Conservation (phyloP, 139 green algal genomes). For the Asterochloris erici region DNA sequence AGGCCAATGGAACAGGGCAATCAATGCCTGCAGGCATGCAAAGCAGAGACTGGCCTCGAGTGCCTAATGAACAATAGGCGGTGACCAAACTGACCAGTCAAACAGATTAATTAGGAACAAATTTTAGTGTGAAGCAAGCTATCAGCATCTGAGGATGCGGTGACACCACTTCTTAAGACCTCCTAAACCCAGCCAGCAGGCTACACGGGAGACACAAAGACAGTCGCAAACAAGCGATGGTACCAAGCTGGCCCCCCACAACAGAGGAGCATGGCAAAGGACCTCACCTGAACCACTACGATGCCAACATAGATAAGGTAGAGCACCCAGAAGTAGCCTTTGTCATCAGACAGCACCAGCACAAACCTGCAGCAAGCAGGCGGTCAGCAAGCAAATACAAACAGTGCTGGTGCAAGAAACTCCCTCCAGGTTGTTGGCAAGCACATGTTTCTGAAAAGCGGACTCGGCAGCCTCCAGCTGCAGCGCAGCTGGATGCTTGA, state of each 20-base stretch:
- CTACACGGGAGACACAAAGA: no score
- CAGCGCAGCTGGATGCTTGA: neutral
- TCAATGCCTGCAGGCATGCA: slow-evolving; percentile 2
- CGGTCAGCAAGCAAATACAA: neutral
- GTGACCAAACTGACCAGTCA: no score
- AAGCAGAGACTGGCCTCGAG: neutral
- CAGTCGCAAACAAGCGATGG: no score
- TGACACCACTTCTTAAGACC: no score
- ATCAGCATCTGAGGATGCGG: no score
- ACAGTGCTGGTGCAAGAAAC: no score
- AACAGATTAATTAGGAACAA: no score
- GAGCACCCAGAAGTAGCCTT: slow-evolving; percentile 33
- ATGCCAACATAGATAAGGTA: slow-evolving; percentile 17
- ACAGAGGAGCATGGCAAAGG: no score
- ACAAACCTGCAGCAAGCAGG: slow-evolving; percentile 25
- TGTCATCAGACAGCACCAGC: slow-evolving; percentile 10
- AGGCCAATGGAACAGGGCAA: slow-evolving; percentile 28
- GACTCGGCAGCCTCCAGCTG: neutral
- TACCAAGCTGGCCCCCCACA: no score
- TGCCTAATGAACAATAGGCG: no score
- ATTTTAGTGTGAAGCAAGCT: no score
- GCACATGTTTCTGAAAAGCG: neutral
- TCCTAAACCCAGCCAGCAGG: no score
- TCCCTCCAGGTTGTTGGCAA: neutral
- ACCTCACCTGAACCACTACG: neutral